Base-by-base conservation (phyloP, 352 stramenopile species). In the Saprolegnia parasitica region DNA sequence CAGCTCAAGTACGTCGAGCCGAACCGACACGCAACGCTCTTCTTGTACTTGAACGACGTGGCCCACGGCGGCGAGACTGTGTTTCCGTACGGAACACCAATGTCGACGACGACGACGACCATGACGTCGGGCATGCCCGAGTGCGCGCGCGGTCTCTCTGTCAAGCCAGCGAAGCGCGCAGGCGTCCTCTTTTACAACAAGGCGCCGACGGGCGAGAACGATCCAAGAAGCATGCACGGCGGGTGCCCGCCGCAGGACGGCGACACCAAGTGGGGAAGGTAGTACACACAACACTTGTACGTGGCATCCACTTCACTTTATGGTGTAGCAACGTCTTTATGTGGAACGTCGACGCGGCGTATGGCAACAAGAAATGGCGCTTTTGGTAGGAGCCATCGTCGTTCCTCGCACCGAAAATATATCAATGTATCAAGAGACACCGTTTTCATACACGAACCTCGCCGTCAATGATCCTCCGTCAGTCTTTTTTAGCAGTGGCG, bases 21-120 rank as follows among this genome's bases (percentile, higher is more conserved):
- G 15, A 97, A 97, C 76, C 76, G 90, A 39, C 89, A 89, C 68
- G 83, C 81, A 0, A 96, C 89, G 26, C 77, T 97, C n/a, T 91
- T 96, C 67, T 83, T 89, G 72, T 97, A 97, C 73, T 76, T 97
- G 20, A 89, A 74, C 55, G 78, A 92, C 67, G 87, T 96, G 4
- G 71, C 73, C 47, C 73, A 86, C 21, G 90, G 90, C 23, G 90
- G 90, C 24, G 78, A 96, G 62, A 97, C 89, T 0, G 81, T 95
- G n/a, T 97, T 97, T 73, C 88, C 86, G 13, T 68, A 63, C 5
- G 29, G 29, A 35, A 35, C 2, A 6, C 2, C 47, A 29, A 55
- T 5, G 26, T 37, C 54, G 10, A 39, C 16, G 1, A 15, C 32
- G 4, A 47, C 52, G 9, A 56, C 13, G 15, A 32, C 24, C 8